phyloP scores from a whole-genome alignment of 2,329 filamentous ascomycete genomes.

The Colletotrichum gigasporum region DNA sequence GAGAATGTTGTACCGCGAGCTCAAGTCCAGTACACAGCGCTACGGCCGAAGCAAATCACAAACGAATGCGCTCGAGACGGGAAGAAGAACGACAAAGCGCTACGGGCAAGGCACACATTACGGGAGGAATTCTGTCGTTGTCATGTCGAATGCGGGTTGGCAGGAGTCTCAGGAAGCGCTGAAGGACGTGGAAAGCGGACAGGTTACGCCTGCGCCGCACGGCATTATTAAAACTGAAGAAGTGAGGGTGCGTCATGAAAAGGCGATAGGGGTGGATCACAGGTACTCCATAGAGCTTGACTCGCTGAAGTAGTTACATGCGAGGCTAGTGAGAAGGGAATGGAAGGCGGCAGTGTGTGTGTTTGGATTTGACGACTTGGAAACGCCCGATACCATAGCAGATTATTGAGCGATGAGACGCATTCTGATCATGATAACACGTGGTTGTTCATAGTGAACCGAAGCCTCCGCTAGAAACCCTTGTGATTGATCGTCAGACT shows the following conservation, averaged over 20 bases:
- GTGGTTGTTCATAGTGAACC: no score
- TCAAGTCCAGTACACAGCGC: conserved; percentile 41
- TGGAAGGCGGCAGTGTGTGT: no score
- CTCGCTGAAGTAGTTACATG: background rate
- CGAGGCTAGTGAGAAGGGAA: no score
- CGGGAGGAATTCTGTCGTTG: conserved; percentile 41
- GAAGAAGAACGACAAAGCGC: conserved; percentile 31
- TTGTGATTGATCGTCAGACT: no score
- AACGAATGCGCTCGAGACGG: conserved; percentile 16
- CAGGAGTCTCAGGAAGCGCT: conserved; percentile 45
- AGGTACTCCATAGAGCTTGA: conserved; percentile 33
- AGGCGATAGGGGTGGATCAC: background rate
- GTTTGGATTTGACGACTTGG: no score
- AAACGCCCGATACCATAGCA: no score
- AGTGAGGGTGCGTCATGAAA: conserved; percentile 38
- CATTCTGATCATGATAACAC: no score
- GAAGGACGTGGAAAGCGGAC: conserved; percentile 33
- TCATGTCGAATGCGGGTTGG: conserved; percentile 43
- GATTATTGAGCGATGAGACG: no score
- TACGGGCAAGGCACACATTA: conserved; percentile 35
- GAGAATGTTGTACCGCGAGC: conserved; percentile 45
- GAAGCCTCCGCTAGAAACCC: no score
- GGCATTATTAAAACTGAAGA: conserved; percentile 44
- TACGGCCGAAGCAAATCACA: conserved; percentile 37
- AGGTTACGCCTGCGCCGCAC: background rate